Evolutionary conservation across 176 grass and related monocot species (phyloP).

Genomic region (Alloteropsis semialata): DNA sequence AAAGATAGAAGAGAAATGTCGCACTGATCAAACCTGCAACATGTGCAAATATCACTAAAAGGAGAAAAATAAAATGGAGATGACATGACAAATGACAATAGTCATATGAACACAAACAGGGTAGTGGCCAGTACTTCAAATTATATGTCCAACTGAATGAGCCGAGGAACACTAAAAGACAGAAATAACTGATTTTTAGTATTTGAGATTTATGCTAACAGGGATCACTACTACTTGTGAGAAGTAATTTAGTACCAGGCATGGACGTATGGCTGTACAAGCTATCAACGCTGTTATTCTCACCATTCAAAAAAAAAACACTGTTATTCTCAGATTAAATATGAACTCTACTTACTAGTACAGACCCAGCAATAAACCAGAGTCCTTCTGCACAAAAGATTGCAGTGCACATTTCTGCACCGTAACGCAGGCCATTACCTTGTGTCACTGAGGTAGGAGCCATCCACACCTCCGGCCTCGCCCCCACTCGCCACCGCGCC

Average conservation of each 20-base stretch:
- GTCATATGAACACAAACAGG: neutral
- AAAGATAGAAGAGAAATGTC: conserved; percentile 54
- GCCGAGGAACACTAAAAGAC: neutral
- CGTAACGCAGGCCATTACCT: conserved; percentile 40
- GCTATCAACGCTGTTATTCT: no score
- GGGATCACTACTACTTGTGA: neutral
- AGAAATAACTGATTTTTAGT: neutral
- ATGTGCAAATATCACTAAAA: neutral
- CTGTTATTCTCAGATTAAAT: neutral
- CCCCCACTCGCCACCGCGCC: conserved; percentile 2
- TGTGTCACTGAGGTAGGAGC: conserved; percentile 80
- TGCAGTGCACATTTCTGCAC: neutral
- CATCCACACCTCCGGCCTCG: conserved; percentile 39
- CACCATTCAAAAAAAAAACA: no score
- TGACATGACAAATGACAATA: neutral
- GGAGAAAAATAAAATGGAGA: neutral
- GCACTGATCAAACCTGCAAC: conserved; percentile 69
- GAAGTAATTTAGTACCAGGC: neutral
- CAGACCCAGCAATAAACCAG: neutral
- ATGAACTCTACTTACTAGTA: neutral
- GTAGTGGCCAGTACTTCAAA: neutral
- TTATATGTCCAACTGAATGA: neutral
- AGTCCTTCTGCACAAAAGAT: neutral
- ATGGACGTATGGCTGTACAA: neutral
- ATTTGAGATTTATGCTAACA: neutral